Conservation (phyloP, 2,329 filamentous ascomycete genomes). For the Fusarium pseudonygamai region DNA sequence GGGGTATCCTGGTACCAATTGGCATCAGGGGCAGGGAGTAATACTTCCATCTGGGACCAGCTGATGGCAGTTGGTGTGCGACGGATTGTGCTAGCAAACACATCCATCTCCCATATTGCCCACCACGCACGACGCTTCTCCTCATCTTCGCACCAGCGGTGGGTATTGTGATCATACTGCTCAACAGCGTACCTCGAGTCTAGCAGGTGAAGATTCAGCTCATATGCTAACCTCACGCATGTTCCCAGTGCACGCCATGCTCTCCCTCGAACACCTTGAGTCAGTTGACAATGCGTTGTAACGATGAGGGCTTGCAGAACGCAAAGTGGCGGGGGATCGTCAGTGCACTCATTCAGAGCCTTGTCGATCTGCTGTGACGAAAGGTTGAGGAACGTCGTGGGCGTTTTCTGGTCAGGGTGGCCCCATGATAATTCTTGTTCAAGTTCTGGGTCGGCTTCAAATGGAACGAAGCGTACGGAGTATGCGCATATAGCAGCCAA, state of each 20-base stretch:
- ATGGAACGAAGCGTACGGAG: background rate
- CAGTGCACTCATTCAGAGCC: background rate
- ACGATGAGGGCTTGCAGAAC: background rate
- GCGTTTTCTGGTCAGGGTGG: background rate
- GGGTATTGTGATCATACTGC: background rate
- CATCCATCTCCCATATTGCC: background rate
- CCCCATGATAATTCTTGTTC: background rate
- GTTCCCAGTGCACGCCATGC: background rate
- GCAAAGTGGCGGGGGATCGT: background rate
- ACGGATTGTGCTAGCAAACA: background rate
- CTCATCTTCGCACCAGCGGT: background rate
- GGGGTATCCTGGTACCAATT: background rate
- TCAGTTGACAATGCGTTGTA: background rate
- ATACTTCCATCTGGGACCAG: background rate
- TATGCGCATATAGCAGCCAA: background rate
- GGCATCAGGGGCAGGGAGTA: background rate
- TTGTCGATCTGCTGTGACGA: background rate
- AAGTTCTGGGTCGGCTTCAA: background rate
- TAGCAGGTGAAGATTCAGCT: background rate
- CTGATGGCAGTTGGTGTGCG: background rate
- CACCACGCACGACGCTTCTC: background rate
- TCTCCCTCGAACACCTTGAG: background rate
- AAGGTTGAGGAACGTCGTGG: background rate
- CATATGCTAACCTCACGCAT: background rate
- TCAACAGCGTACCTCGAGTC: background rate